These are phyloP conservation scores for Penicillium sp. DNA, from an alignment of 2,329 filamentous ascomycete genomes.

Conservation along the genomic window DNA sequence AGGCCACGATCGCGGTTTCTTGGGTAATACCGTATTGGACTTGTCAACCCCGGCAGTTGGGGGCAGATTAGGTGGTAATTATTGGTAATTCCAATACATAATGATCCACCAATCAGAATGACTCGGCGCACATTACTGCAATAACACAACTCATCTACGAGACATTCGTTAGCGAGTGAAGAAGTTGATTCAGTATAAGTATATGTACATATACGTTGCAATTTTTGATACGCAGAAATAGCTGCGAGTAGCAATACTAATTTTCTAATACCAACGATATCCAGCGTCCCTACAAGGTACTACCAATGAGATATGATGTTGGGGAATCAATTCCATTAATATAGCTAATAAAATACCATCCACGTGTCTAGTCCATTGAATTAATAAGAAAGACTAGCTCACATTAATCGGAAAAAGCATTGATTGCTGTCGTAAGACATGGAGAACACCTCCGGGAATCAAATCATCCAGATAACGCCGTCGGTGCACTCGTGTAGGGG, in stretches of 20 bases:
- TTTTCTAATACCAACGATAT: background rate
- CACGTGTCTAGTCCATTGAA: slow-evolving; percentile 7
- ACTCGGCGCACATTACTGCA: background rate
- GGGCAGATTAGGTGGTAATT: background rate
- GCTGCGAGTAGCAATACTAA: too few relatives aligned
- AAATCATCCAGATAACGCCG: slow-evolving; percentile 25
- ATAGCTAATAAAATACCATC: background rate
- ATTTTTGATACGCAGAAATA: background rate
- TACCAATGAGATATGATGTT: background rate
- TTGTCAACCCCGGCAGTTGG: slow-evolving; percentile 1
- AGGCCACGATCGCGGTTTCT: slow-evolving; percentile 32
- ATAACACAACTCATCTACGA: background rate
- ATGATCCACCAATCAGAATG: slow-evolving; percentile 9
- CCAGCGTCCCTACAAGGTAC: background rate
- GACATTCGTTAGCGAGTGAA: background rate
- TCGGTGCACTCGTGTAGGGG: slow-evolving; percentile 24
- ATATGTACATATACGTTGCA: background rate
- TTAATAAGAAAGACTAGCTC: slow-evolving; percentile 6
- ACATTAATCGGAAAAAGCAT: slow-evolving; percentile 18
- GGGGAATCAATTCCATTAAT: background rate
- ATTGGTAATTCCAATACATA: slow-evolving; percentile 11
- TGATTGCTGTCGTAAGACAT: slow-evolving; percentile 23
- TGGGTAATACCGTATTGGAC: slow-evolving; percentile 22
- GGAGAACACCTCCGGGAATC: slow-evolving; percentile 20
- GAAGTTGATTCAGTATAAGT: background rate